These are phyloP conservation scores for Hypoxylon intermedium DNA, from an alignment of 495 filamentous ascomycete genomes.

Conservation along the genomic window DNA sequence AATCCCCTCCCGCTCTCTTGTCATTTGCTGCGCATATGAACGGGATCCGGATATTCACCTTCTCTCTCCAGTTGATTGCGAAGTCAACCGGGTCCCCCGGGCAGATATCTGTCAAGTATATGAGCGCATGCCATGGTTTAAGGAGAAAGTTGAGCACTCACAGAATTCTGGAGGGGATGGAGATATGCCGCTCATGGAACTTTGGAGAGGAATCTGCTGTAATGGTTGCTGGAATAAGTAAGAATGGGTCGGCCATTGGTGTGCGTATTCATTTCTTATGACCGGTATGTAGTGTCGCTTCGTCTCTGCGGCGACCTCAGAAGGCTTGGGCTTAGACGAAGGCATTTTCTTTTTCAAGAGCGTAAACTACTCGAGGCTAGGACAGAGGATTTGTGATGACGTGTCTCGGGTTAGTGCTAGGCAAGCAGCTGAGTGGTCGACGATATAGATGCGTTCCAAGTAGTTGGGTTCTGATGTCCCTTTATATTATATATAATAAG, in stretches of 20 bases:
- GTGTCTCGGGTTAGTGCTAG: not conserved
- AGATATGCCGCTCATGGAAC: constrained; percentile 40
- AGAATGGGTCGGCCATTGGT: constrained; percentile 54
- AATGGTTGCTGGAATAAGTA: constrained; percentile 56
- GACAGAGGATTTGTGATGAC: not conserved
- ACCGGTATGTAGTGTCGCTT: constrained; percentile 68
- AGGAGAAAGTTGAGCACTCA: constrained; percentile 33
- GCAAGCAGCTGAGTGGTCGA: constrained; percentile 8
- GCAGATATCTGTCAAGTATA: constrained; percentile 54
- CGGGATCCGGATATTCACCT: constrained; percentile 56
- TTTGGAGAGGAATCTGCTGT: constrained; percentile 45
- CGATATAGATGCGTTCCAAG: constrained; percentile 2
- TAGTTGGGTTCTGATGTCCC: constrained; percentile 15
- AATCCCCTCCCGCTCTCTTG: constrained; percentile 75
- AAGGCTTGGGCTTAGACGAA: constrained; percentile 66
- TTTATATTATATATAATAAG: constrained; percentile 19
- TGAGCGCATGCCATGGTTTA: constrained; percentile 5
- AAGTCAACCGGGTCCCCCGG: constrained; percentile 73
- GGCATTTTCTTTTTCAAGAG: constrained; percentile 64
- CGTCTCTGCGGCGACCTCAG: constrained; percentile 73
- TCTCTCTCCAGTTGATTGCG: constrained; percentile 64
- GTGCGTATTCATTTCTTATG: constrained; percentile 59
- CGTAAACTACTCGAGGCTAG: not conserved
- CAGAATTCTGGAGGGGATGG: constrained; percentile 51
- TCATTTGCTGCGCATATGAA: constrained; percentile 80